These are phyloP conservation scores for Pseudodiploospora longispora DNA, from an alignment of 2,329 filamentous ascomycete genomes.

Conservation along the genomic window DNA sequence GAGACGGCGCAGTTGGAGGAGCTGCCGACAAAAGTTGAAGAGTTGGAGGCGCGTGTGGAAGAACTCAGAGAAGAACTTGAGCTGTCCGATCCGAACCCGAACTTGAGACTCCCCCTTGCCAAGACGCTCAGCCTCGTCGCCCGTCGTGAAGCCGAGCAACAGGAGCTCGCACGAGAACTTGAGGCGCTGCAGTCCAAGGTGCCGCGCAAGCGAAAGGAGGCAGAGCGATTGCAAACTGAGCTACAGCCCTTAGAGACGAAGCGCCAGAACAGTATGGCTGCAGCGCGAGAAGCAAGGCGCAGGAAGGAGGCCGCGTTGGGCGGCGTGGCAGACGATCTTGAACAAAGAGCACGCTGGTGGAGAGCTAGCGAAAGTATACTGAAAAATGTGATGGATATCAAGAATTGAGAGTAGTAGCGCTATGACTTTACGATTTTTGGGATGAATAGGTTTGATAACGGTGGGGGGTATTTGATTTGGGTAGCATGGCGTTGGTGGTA, in stretches of 20 bases:
- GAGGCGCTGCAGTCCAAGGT: slow-evolving; percentile 54
- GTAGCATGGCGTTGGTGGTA: no score
- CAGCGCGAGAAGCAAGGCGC: slow-evolving; percentile 62
- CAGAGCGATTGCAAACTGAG: slow-evolving; percentile 60
- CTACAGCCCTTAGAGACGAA: slow-evolving; percentile 60
- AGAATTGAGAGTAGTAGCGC: slow-evolving; percentile 21
- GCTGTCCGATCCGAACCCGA: slow-evolving; percentile 26
- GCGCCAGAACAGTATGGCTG: slow-evolving; percentile 54
- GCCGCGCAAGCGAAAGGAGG: slow-evolving; percentile 57
- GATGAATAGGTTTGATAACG: no score
- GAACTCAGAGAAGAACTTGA: slow-evolving; percentile 35
- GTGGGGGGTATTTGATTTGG: no score
- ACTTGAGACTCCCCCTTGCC: slow-evolving; percentile 47
- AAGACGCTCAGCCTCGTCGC: slow-evolving; percentile 49
- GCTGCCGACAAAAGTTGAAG: slow-evolving; percentile 41
- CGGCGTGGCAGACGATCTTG: slow-evolving; percentile 63
- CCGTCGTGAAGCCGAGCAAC: slow-evolving; percentile 40
- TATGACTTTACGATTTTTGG: no score
- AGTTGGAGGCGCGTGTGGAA: slow-evolving; percentile 40
- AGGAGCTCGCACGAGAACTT: slow-evolving; percentile 54
- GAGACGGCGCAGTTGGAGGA: slow-evolving; percentile 42
- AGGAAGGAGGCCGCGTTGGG: slow-evolving; percentile 58
- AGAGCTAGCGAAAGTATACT: slow-evolving; percentile 58
- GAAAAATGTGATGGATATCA: slow-evolving; percentile 53
- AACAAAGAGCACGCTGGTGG: slow-evolving; percentile 69